These are phyloP conservation scores for Globisporangium carolinianum DNA, from an alignment of 352 stramenopile species.

Conservation along the genomic window DNA sequence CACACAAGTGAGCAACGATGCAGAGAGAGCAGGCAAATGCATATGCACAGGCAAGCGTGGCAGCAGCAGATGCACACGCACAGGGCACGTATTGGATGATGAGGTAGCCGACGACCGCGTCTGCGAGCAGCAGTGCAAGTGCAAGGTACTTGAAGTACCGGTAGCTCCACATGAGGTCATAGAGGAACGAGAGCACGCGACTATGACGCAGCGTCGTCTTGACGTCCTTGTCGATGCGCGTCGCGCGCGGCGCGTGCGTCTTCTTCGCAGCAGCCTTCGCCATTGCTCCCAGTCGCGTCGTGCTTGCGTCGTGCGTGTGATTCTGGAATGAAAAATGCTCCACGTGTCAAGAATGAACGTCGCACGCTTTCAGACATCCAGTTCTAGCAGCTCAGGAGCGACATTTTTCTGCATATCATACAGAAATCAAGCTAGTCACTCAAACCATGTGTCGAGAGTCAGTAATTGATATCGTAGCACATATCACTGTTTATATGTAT, in stretches of 20 bases:
- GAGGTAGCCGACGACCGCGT: constrained; percentile 56
- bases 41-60: no score
- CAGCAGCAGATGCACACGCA: constrained; percentile 14
- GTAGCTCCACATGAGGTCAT: constrained; percentile 86
- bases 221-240: constrained; percentile 83
- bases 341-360: constrained; percentile 5
- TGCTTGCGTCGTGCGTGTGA: not conserved
- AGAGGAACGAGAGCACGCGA: constrained; percentile 61
- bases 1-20: not conserved
- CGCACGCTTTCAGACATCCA: no score
- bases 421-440: no score
- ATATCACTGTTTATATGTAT: no score
- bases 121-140: constrained; percentile 39
- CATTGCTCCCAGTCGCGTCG: not conserved
- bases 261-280: constrained; percentile 2
- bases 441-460: no score
- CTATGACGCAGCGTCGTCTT: constrained; percentile 72
- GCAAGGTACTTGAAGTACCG: constrained; percentile 72
- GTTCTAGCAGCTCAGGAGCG: no score
- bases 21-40: not conserved
- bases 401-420: no score
- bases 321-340: not conserved
- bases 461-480: no score
- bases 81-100: constrained; percentile 81
- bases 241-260: constrained; percentile 31